Base-by-base conservation (phyloP, 2,329 filamentous ascomycete genomes). In the Talaromyces marneffei region DNA sequence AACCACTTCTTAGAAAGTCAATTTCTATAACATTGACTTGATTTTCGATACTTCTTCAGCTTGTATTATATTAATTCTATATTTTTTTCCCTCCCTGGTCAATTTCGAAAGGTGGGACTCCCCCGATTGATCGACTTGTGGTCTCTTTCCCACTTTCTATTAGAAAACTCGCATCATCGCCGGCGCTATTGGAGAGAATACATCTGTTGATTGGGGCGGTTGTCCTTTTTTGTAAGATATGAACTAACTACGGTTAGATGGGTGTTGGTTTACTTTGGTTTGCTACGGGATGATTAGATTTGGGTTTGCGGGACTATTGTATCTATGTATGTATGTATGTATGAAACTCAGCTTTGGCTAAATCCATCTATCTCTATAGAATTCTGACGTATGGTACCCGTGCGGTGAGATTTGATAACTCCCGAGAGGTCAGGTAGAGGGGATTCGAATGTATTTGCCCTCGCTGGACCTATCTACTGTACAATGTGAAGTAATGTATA, bases 1-100 rank as follows among this genome's bases (percentile, higher is more conserved):
- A 44, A 73, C 72, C 42, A 75, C 73, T 8, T 69, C 71, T 58
- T 74, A 66, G 40, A 25, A n/a, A 12, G 23, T 46, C 59, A 29
- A 55, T 27, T 3, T 31, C 8, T 37, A 35, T 37, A 20, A 33
- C 20, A 16, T 31, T 27, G 31, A 33, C 23, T 14, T 53, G 16
- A 39, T 27, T 20, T 8, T 29, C 20, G 37, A 50, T 18, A 16
- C 46, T 25, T 57, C 39, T 53, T 57, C 35, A 8, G n/a, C 37
- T 40, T 58, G 56, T 58, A 58, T 50, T 58, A 58, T 58, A 58
- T 52, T 35, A 23, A 33, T 52, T n/a, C 10, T 6, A 18, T 58
- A 52, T 31, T 48, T 33, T 53, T 23, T 50, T 25, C 9, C 10
- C 16, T 33, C 25, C 27, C 53, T 42, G 20, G 31, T 48, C n/a